Conservation (phyloP, 371 early-diverging fungal genomes). For the Zopfochytrium polystomum region DNA sequence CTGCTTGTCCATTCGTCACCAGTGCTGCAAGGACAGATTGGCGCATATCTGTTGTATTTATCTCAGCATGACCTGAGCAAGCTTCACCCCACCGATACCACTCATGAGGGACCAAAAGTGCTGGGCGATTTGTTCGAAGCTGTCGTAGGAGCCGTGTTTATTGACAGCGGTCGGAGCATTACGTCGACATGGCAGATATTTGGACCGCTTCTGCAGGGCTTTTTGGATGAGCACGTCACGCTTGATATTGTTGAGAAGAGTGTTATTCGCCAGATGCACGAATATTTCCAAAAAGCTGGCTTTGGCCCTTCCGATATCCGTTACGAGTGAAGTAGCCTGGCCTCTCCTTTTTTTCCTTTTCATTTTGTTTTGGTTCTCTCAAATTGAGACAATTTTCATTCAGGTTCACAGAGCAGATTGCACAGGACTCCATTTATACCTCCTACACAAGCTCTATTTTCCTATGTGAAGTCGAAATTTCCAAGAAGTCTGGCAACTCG, state of each 20-base stretch:
- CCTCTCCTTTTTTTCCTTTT: background rate
- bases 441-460: background rate
- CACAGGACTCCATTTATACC: background rate
- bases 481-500: slow-evolving; percentile 22
- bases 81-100: slow-evolving; percentile 17
- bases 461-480: slow-evolving; percentile 20
- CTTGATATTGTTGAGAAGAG: slow-evolving; percentile 36
- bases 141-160: slow-evolving; percentile 72
- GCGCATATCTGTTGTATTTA: slow-evolving; percentile 29
- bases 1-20: slow-evolving; percentile 16
- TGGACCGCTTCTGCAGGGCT: slow-evolving; percentile 28
- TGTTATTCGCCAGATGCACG: slow-evolving; percentile 40
- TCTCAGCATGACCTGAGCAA: slow-evolving; percentile 1
- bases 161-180: slow-evolving; percentile 76
- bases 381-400: background rate
- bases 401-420: background rate
- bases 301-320: slow-evolving; percentile 35
- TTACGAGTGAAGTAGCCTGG: slow-evolving; percentile 23
- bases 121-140: slow-evolving; percentile 44
- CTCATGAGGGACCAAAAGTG: slow-evolving; percentile 43
- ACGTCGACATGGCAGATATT: slow-evolving; percentile 31
- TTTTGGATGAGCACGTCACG: slow-evolving; percentile 29
- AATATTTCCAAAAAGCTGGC: slow-evolving; percentile 34
- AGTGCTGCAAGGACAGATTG: slow-evolving; percentile 21
- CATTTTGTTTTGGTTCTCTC: background rate